Conservation (phyloP, 768 basidiomycete species). For the Roridomyces roridus region DNA sequence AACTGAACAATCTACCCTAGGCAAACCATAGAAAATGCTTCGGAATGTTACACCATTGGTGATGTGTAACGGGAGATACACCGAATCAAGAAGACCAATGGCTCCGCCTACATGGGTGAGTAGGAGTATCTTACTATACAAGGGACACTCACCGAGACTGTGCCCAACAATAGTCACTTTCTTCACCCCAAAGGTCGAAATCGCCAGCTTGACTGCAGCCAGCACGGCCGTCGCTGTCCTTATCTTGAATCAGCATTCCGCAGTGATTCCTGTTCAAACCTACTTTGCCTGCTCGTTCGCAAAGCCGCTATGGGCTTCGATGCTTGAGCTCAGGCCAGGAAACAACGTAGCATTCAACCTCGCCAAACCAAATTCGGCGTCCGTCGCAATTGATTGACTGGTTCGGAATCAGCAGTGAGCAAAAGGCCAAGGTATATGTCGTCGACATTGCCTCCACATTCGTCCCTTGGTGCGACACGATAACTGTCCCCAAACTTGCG, state of each 20-base stretch:
- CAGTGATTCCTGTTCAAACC: neutral
- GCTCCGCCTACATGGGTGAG: constrained; percentile 36
- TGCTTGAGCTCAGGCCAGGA: constrained; percentile 49
- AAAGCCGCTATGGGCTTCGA: constrained; percentile 55
- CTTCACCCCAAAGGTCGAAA: constrained; percentile 40
- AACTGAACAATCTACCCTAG: constrained; percentile 39
- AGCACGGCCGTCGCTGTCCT: constrained; percentile 50
- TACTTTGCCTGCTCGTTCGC: constrained; percentile 47
- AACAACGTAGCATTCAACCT: constrained; percentile 46
- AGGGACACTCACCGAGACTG: constrained; percentile 38
- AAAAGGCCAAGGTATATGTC: too few species aligned
- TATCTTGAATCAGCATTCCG: neutral
- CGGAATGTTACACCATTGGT: constrained; percentile 44
- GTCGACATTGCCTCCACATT: constrained; percentile 42
- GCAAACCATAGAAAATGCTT: constrained; percentile 49
- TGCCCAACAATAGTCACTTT: constrained; percentile 54
- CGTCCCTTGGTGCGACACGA: constrained; percentile 53
- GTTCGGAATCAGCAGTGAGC: neutral
- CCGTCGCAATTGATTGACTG: constrained; percentile 46
- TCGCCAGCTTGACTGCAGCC: constrained; percentile 44
- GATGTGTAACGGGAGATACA: constrained; percentile 61
- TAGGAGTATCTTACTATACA: too few species aligned
- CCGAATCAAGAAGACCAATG: constrained; percentile 50
- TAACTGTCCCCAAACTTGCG: constrained; percentile 40
- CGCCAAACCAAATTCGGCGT: constrained; percentile 38